These are phyloP conservation scores for Zymoseptoria brevis DNA, from an alignment of 2,329 filamentous ascomycete species.

Conservation along the genomic window DNA sequence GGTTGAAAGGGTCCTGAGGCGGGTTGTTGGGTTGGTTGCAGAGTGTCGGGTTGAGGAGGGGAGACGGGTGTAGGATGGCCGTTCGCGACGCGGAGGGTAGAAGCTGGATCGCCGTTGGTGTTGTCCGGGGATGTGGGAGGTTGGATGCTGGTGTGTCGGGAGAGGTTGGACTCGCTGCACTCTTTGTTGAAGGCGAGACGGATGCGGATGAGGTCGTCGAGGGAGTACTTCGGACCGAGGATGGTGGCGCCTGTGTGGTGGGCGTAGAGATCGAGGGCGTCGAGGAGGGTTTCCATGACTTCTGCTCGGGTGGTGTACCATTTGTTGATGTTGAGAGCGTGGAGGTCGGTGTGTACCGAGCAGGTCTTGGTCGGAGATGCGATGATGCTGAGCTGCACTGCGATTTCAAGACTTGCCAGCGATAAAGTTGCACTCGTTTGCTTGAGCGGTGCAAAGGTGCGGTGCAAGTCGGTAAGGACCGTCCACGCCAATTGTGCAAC, in stretches of 20 bases:
- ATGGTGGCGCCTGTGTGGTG: conserved; percentile 69
- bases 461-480: conserved; percentile 82
- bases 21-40: conserved; percentile 13
- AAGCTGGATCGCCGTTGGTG: conserved; percentile 25
- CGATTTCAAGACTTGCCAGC: conserved; percentile 72
- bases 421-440: conserved; percentile 80
- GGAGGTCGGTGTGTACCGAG: conserved; percentile 20
- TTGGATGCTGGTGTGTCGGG: conserved; percentile 48
- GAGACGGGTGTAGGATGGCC: conserved; percentile 30
- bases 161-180: conserved; percentile 53
- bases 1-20: conserved; percentile 11
- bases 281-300: conserved; percentile 71
- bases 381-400: conserved; percentile 51
- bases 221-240: conserved; percentile 62
- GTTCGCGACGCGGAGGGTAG: conserved; percentile 23
- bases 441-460: conserved; percentile 87
- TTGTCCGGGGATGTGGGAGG: conserved; percentile 28
- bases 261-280: conserved; percentile 86
- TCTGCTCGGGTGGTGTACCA: conserved; percentile 40
- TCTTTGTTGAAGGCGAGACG: conserved; percentile 83
- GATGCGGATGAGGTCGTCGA: conserved; percentile 74
- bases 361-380: conserved; percentile 12
- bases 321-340: conserved; percentile 39
- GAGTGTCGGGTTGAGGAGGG: conserved; percentile 21
- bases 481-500: conserved; percentile 59